phyloP scores from a whole-genome alignment of 176 grass and related monocot genomes.

The Metroxylon sagu region DNA sequence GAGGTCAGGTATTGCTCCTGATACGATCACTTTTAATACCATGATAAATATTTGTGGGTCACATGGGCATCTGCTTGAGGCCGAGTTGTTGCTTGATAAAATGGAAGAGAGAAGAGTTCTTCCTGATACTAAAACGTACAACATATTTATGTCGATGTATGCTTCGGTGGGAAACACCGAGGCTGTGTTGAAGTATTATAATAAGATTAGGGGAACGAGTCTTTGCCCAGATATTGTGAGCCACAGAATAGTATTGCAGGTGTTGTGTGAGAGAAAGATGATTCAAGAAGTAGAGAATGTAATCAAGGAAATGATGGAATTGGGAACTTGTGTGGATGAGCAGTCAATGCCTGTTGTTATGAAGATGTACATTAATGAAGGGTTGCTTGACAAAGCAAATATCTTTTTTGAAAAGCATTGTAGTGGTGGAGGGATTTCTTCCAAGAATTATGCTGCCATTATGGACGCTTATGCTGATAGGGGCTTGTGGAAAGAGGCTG shows the following conservation, averaged over 20 bases:
- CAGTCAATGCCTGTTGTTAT: constrained; percentile 54
- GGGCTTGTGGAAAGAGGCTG: constrained; percentile 52
- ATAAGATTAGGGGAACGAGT: constrained; percentile 22
- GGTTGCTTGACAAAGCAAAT: constrained; percentile 45
- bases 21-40: constrained; percentile 51
- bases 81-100: constrained; percentile 37
- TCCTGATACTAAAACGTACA: constrained; percentile 51
- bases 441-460: constrained; percentile 51
- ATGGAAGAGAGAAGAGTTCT: constrained; percentile 35
- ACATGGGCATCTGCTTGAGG: constrained; percentile 24
- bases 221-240: constrained; percentile 47
- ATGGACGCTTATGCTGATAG: constrained; percentile 56
- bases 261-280: constrained; percentile 43
- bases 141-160: constrained; percentile 51
- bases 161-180: constrained; percentile 35
- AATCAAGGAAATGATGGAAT: constrained; percentile 25
- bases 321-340: constrained; percentile 27
- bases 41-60: constrained; percentile 45
- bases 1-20: constrained; percentile 27
- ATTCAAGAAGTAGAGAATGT: constrained; percentile 31
- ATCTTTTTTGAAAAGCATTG: constrained; percentile 53
- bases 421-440: constrained; percentile 30
- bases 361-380: constrained; percentile 66
- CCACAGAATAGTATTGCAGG: constrained; percentile 52
- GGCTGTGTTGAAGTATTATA: constrained; percentile 34